phyloP scores from a whole-genome alignment of 1,284 basidiomycete genomes.

The Ganoderma leucocontextum region DNA sequence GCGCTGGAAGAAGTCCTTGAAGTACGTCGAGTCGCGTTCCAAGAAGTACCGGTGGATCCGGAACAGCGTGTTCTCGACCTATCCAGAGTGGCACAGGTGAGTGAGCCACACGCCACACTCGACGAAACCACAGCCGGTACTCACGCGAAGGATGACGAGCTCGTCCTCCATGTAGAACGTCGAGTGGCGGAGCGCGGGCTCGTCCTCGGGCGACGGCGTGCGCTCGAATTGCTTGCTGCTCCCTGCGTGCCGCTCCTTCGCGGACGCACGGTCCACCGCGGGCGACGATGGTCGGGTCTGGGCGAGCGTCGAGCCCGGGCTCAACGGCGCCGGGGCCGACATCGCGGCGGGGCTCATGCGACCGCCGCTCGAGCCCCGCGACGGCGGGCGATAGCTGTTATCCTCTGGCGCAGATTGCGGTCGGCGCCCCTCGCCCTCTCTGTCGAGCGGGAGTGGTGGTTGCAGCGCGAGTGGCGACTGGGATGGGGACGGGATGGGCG shows the following conservation, averaged over 20 bases:
- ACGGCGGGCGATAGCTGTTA: background rate
- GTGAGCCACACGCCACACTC: background rate
- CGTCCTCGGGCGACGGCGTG: constrained; percentile 20
- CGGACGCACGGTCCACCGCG: constrained; percentile 19
- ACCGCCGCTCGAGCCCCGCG: constrained; percentile 5
- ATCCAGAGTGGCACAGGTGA: background rate
- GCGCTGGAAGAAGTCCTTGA: constrained; percentile 41
- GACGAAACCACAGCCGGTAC: background rate
- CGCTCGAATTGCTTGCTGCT: constrained; percentile 24
- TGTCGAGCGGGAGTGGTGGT: constrained; percentile 2
- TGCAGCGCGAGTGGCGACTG: constrained; percentile 29
- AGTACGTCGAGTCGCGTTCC: constrained; percentile 43
- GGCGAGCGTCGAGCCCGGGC: constrained; percentile 32
- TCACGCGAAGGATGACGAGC: constrained; percentile 37
- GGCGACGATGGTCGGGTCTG: constrained; percentile 30
- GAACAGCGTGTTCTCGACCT: constrained; percentile 43
- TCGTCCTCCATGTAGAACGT: constrained; percentile 40
- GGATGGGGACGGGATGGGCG: constrained; percentile 26
- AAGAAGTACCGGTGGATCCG: constrained; percentile 45
- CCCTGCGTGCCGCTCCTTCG: constrained; percentile 18
- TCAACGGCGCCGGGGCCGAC: constrained; percentile 27
- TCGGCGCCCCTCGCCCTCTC: background rate
- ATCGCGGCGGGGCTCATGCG: constrained; percentile 18
- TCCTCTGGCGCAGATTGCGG: constrained; percentile 10
- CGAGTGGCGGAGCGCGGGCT: constrained; percentile 33